phyloP scores from a whole-genome alignment of 2,329 filamentous ascomycete genomes.

The Emmonsia crescens region DNA sequence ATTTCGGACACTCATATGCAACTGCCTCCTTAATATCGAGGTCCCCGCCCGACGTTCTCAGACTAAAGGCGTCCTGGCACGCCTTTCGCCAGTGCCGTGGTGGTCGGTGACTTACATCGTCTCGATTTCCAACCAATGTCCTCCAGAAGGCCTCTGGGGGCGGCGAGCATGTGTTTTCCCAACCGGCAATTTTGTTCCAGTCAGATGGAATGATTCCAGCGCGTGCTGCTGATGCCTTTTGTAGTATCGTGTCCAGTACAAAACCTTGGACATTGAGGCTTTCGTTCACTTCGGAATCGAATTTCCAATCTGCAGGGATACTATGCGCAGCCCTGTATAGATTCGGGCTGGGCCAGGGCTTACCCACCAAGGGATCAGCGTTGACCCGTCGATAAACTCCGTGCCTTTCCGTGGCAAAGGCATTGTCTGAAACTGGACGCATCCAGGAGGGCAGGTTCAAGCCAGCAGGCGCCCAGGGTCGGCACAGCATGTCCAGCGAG shows the following conservation, averaged over 20 bases:
- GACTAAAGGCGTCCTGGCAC: neutral
- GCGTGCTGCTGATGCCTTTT: neutral
- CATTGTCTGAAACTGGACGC: neutral
- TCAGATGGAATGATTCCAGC: neutral
- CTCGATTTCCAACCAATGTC: neutral
- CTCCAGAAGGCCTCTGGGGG: neutral
- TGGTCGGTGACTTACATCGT: neutral
- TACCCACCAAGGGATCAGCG: neutral
- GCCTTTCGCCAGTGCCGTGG: neutral
- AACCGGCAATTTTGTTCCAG: neutral
- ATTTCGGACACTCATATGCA: neutral
- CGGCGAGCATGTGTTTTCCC: neutral
- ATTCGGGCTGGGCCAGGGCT: neutral
- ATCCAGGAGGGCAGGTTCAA: neutral
- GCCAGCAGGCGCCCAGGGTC: neutral
- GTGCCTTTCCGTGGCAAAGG: neutral
- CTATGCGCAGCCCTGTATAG: neutral
- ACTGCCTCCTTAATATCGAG: neutral
- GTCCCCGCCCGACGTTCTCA: neutral
- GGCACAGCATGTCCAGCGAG: neutral
- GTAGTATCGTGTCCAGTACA: neutral
- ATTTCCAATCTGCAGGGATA: neutral
- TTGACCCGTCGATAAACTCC: neutral
- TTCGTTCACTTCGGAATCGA: neutral
- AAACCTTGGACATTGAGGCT: neutral